phyloP scores from a whole-genome alignment of 1,284 basidiomycete species.

The Stereum hirsutum region DNA sequence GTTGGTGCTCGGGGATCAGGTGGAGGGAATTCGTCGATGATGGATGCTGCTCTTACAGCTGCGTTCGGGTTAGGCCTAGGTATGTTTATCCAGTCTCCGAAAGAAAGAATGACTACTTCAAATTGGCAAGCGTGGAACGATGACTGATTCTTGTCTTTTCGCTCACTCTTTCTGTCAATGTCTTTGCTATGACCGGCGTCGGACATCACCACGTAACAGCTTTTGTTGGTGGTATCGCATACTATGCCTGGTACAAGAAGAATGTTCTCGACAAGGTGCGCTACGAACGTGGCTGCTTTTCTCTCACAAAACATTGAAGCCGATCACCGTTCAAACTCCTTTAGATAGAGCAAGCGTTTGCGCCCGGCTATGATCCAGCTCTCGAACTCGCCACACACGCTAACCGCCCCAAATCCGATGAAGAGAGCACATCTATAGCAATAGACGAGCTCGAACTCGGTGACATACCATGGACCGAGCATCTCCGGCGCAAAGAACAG shows the following conservation, averaged over 20 bases:
- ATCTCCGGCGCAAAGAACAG: conserved; percentile 66
- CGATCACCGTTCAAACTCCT: too few relatives aligned
- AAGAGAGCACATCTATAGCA: conserved; percentile 11
- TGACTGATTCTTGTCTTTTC: too few relatives aligned
- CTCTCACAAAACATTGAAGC: background rate
- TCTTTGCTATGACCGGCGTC: background rate
- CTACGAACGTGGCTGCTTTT: background rate
- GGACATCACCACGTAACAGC: conserved; percentile 24
- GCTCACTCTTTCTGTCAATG: too few relatives aligned
- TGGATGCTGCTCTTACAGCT: too few relatives aligned
- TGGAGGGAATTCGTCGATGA: too few relatives aligned
- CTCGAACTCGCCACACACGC: conserved; percentile 57
- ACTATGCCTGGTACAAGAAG: conserved; percentile 73
- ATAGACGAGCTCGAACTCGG: conserved; percentile 30
- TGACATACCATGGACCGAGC: conserved; percentile 41
- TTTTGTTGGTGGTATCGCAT: conserved; percentile 63
- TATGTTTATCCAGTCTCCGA: too few relatives aligned
- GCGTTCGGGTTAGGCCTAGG: too few relatives aligned
- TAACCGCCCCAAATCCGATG: conserved; percentile 17
- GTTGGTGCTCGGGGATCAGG: too few relatives aligned
- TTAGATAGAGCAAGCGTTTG: conserved; percentile 59
- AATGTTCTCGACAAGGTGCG: conserved; percentile 69
- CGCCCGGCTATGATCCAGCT: conserved; percentile 66
- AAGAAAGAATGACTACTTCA: too few relatives aligned
- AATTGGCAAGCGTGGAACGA: too few relatives aligned